Evolutionary conservation across 768 basidiomycete genomes (phyloP).

Genomic region (Myochromella boudieri): DNA sequence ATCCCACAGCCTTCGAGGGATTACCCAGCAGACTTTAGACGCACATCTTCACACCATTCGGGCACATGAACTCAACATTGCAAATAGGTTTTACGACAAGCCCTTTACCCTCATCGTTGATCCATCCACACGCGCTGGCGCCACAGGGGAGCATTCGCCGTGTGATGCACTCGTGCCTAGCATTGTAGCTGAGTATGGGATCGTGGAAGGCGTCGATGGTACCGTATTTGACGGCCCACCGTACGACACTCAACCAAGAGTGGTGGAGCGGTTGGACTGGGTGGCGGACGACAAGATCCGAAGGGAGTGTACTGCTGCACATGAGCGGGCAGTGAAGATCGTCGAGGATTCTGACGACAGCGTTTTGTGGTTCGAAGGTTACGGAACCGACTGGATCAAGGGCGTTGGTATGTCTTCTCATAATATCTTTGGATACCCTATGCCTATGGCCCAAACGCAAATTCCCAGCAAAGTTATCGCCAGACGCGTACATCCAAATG

Average conservation of each 20-base stretch:
- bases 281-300: constrained; percentile 59
- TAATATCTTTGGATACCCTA: not conserved
- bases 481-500: constrained; percentile 91
- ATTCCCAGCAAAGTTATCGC: constrained; percentile 41
- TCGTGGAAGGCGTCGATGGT: constrained; percentile 65
- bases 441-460: not conserved
- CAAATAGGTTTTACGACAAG: constrained; percentile 93
- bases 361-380: constrained; percentile 79
- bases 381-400: constrained; percentile 89
- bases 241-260: constrained; percentile 12
- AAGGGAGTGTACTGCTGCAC: constrained; percentile 59
- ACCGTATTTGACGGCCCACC: constrained; percentile 34
- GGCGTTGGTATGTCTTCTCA: constrained; percentile 49
- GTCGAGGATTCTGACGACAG: constrained; percentile 82
- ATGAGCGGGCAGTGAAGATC: constrained; percentile 52
- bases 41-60: constrained; percentile 77
- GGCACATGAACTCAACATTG: constrained; percentile 54
- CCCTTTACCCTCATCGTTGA: constrained; percentile 81
- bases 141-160: constrained; percentile 88
- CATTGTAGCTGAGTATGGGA: constrained; percentile 79
- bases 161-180: constrained; percentile 90
- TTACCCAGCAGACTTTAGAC: constrained; percentile 46
- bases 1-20: constrained; percentile 27
- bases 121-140: constrained; percentile 79
- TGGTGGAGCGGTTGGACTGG: constrained; percentile 77